These are phyloP conservation scores for Knufia fluminis DNA, from an alignment of 2,329 filamentous ascomycete species.

Conservation along the genomic window DNA sequence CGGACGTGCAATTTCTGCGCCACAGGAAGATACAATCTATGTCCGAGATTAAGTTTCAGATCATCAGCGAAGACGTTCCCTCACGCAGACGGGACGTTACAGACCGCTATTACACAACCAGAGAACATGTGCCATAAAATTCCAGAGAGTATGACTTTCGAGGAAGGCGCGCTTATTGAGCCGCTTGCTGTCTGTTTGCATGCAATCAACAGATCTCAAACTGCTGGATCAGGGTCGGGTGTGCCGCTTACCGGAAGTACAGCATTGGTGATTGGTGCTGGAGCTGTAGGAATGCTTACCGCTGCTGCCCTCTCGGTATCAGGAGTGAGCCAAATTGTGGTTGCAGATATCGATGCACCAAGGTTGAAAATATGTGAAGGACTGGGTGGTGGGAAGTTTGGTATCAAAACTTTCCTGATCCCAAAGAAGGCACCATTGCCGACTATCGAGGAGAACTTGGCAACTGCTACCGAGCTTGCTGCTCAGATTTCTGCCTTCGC, in stretches of 20 bases:
- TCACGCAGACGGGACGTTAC: constrained; percentile 55
- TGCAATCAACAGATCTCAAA: constrained; percentile 46
- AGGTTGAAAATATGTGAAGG: constrained; percentile 46
- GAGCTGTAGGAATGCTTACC: constrained; percentile 51
- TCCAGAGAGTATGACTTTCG: constrained; percentile 43
- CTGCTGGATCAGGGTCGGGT: constrained; percentile 30
- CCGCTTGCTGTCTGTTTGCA: constrained; percentile 54
- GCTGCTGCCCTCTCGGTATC: constrained; percentile 49
- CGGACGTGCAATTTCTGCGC: constrained; percentile 49
- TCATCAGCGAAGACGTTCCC: constrained; percentile 53
- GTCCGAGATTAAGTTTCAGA: constrained; percentile 48
- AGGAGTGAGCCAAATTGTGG: constrained; percentile 46
- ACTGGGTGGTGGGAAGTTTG: constrained; percentile 28
- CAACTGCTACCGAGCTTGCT: constrained; percentile 29
- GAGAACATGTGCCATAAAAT: constrained; percentile 51
- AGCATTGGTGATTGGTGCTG: constrained; percentile 52
- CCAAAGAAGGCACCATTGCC: constrained; percentile 23
- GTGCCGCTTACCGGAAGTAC: constrained; percentile 31
- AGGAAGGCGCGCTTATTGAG: constrained; percentile 51
- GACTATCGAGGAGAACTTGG: constrained; percentile 35
- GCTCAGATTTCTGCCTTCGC: constrained; percentile 25
- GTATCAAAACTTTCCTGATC: constrained; percentile 30
- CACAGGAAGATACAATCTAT: constrained; percentile 54
- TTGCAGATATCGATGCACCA: constrained; percentile 52
- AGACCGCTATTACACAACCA: constrained; percentile 53